Evolutionary conservation across 2,329 filamentous ascomycete genomes (phyloP).

Genomic region (Scopulariopsis brevicaulis): DNA sequence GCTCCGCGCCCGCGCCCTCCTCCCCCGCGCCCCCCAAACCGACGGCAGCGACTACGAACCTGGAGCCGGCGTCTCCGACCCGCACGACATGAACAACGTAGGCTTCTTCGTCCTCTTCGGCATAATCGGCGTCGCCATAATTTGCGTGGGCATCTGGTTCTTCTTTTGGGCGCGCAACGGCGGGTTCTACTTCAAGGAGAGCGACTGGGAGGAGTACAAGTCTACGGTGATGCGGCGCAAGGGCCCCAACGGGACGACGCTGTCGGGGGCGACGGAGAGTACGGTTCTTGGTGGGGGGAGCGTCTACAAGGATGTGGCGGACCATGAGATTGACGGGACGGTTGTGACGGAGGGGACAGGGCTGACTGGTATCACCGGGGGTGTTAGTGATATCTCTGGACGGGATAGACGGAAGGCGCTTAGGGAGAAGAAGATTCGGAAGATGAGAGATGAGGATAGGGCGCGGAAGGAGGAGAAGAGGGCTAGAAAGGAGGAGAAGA

Average conservation of each 20-base stretch:
- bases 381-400: slow-evolving; percentile 41
- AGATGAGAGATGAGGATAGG: slow-evolving; percentile 19
- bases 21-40: slow-evolving; percentile 22
- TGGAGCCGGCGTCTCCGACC: slow-evolving; percentile 35
- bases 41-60: slow-evolving; percentile 25
- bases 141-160: slow-evolving; percentile 78
- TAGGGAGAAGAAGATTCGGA: slow-evolving; percentile 30
- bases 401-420: slow-evolving; percentile 46
- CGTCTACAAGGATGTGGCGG: slow-evolving; percentile 63
- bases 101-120: slow-evolving; percentile 81
- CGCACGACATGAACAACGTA: slow-evolving; percentile 48
- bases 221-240: slow-evolving; percentile 81
- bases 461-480: slow-evolving; percentile 21
- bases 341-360: slow-evolving; percentile 31
- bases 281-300: slow-evolving; percentile 83
- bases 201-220: slow-evolving; percentile 98
- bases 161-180: slow-evolving; percentile 98
- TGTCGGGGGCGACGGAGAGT: slow-evolving; percentile 70
- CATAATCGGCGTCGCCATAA: slow-evolving; percentile 66
- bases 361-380: slow-evolving; percentile 45
- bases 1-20: slow-evolving; percentile 29
- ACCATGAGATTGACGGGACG: slow-evolving; percentile 28
- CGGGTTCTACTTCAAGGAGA: slow-evolving; percentile 74
- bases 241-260: slow-evolving; percentile 77
- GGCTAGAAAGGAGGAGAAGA: slow-evolving; percentile 19